phyloP scores from a whole-genome alignment of 2,329 filamentous ascomycete genomes.

The Colletotrichum abscissum region DNA sequence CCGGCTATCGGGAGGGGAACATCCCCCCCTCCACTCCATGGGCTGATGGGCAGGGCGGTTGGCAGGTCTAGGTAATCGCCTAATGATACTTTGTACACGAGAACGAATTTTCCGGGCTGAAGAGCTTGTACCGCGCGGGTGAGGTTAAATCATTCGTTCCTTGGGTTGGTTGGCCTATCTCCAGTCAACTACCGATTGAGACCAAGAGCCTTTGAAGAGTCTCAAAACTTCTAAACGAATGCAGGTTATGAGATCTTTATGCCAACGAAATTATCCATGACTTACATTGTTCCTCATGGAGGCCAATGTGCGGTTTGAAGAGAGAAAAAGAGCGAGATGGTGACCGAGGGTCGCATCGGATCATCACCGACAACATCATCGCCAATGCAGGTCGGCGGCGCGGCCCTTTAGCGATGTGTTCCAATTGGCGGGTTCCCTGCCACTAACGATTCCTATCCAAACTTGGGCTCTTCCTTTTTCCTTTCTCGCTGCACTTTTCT shows the following conservation, averaged over 20 bases:
- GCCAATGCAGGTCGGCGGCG: slow-evolving; percentile 31
- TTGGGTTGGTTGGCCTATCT: not conserved
- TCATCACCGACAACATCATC: slow-evolving; percentile 28
- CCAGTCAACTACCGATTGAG: not conserved
- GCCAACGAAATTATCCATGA: not conserved
- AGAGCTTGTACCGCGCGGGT: not conserved
- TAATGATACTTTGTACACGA: slow-evolving; percentile 2
- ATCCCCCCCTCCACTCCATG: not conserved
- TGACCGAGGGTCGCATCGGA: slow-evolving; percentile 11
- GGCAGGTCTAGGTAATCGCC: slow-evolving; percentile 16
- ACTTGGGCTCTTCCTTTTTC: slow-evolving; percentile 11
- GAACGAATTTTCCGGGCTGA: not conserved
- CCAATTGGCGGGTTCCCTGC: slow-evolving; percentile 15
- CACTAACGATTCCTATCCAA: slow-evolving; percentile 21
- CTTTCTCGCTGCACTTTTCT: not conserved
- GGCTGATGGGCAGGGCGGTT: slow-evolving; percentile 10
- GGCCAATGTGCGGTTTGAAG: not conserved
- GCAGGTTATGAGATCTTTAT: not conserved
- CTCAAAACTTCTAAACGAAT: not conserved
- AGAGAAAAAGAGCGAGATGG: not conserved
- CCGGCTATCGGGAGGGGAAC: not conserved
- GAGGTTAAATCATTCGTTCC: not conserved
- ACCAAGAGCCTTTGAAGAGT: not conserved
- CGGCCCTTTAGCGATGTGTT: slow-evolving; percentile 14
- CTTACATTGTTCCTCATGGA: not conserved